Base-by-base conservation (phyloP, 306 rosid species). In the Notholithocarpus densiflorus region DNA sequence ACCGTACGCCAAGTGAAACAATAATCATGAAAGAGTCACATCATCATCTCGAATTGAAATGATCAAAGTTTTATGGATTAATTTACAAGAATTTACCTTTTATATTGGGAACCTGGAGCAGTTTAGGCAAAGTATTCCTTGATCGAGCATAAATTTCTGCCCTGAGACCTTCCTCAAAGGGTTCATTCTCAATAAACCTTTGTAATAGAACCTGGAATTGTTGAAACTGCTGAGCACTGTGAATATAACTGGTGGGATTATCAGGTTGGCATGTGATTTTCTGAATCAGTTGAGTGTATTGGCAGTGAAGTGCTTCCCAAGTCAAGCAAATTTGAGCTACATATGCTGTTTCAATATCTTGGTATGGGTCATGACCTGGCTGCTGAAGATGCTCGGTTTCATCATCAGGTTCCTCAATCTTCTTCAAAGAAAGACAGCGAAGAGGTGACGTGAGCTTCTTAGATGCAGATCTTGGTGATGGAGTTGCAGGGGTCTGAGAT, bases 261-360 rank as follows among this genome's bases (percentile, higher is more conserved):
- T 92, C 97, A 56, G 90, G 92, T 85, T 92, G 96, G 90, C 95
- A 91, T 14, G 86, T 73, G 87, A 92, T 87, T 86, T 91, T 87
- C 75, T 89, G 94, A 85, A 82, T 87, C 77, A 89, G 83, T 68
- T 95, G 98, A 73, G 90, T 91, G 87, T 87, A 92, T 77, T 92
- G 98, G 80, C 98, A 95, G 66, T 95, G 98, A 79, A 95, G 96
- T 26, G 97, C 97, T 81, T 95, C 98, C 98, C 98, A 95, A 60
- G 98, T 87, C 90, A 92, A 89, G 87, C 96, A 88, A 27, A 91
- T 79, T 82, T 95, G 98, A 84, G 92, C 98, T n/a, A 90, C 92
- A 76, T 95, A 95, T 48, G 98, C 92, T 32, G 90, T 95, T 72
- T 95, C 98, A 56, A 95, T 82, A 73, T 92, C 97, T 79, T 86